These are phyloP conservation scores for Marsdenia floribunda DNA, from an alignment of 257 asterid genomes.

Conservation along the genomic window DNA sequence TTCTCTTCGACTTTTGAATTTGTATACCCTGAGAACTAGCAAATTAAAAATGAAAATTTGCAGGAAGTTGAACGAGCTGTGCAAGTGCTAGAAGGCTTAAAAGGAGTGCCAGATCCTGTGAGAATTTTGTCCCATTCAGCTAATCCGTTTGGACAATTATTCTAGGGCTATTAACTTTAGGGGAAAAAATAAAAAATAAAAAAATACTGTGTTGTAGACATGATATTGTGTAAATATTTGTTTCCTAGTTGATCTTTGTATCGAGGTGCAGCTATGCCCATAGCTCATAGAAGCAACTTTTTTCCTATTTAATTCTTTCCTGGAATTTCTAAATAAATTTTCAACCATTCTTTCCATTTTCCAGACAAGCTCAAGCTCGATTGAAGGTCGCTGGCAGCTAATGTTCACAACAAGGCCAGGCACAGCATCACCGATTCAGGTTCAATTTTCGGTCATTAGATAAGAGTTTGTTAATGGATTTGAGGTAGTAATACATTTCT, in stretches of 20 bases:
- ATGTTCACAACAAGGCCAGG: constrained; percentile 97
- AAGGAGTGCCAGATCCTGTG: constrained; percentile 78
- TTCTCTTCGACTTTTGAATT: not conserved
- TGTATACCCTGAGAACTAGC: not conserved
- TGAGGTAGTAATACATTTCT: not conserved
- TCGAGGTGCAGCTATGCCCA: not conserved
- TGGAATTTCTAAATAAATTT: not conserved
- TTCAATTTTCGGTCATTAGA: constrained; percentile 3
- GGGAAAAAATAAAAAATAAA: too few species aligned
- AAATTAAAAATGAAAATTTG: constrained; percentile 4
- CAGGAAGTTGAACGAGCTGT: constrained; percentile 89
- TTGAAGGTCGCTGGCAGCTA: constrained; percentile 91
- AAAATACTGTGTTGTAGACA: not conserved
- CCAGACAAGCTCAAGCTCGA: constrained; percentile 79
- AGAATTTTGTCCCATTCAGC: constrained; percentile 15
- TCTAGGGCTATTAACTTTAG: not conserved
- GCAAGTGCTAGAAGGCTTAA: constrained; percentile 54
- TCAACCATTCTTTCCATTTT: not conserved
- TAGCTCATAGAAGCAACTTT: not conserved
- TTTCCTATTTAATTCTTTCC: not conserved
- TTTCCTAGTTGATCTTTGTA: not conserved
- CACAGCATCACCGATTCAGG: constrained; percentile 94
- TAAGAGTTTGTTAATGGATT: not conserved
- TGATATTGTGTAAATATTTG: not conserved
- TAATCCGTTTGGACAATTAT: not conserved